A percentile compares a stretch with the other conserved stretches of the same genome.
Conservation (phyloP, 177 flowering plant genomes). For the Viscum album region DNA sequence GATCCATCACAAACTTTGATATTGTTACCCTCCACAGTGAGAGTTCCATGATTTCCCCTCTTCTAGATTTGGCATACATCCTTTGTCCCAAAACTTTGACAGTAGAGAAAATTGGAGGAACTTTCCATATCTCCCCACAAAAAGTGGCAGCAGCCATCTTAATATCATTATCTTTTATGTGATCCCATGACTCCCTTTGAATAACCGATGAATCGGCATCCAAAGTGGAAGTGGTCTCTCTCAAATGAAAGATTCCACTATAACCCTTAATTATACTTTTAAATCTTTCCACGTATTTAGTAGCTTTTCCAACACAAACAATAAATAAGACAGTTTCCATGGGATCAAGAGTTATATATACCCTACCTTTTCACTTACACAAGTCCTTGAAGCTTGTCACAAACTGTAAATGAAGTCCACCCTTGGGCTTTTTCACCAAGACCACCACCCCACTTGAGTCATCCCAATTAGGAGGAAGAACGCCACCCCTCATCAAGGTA, state of each 20-base stretch:
- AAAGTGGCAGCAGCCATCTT: constrained; percentile 62
- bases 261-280: constrained; percentile 93
- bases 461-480: constrained; percentile 82
- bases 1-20: constrained; percentile 78
- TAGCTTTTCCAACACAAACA: constrained; percentile 95
- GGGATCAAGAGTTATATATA: constrained; percentile 98
- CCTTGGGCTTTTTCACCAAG: constrained; percentile 89
- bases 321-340: constrained; percentile 97
- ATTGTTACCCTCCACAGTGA: constrained; percentile 77
- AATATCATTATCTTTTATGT: constrained; percentile 76
- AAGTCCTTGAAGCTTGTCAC: constrained; percentile 88
- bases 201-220: constrained; percentile 99
- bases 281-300: constrained; percentile 79
- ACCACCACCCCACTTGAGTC: constrained; percentile 71
- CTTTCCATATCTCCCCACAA: constrained; percentile 94
- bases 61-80: constrained; percentile 97
- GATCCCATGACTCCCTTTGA: constrained; percentile 98
- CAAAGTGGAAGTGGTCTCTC: constrained; percentile 98
- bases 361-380: constrained; percentile 92
- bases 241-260: constrained; percentile 82
- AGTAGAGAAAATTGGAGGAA: constrained; percentile 99
- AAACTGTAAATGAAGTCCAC: constrained; percentile 99
- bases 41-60: constrained; percentile 89
- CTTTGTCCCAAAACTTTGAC: constrained; percentile 95
- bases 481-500: constrained; percentile 44